phyloP scores from a whole-genome alignment of 1,139 yeast genomes.

The Saccharomyces hybrid region DNA sequence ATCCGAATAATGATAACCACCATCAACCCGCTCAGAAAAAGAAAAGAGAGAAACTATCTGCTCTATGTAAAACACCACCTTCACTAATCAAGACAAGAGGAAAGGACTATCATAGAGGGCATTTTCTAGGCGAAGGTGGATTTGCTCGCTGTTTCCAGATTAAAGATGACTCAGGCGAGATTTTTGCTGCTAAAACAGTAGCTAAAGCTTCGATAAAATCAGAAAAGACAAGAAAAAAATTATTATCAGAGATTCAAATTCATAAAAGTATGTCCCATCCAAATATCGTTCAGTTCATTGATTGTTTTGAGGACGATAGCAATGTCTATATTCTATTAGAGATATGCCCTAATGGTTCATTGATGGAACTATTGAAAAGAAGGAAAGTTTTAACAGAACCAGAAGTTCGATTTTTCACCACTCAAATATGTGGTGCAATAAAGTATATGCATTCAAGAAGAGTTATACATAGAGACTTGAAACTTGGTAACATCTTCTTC shows the following conservation, averaged over 20 bases:
- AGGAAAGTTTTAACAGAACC: conserved; percentile 60
- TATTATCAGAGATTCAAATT: conserved; percentile 87
- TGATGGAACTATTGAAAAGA: too few relatives aligned
- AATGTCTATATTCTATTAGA: conserved; percentile 90
- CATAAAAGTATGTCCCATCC: conserved; percentile 87
- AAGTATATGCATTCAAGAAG: conserved; percentile 85
- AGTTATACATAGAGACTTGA: conserved; percentile 87
- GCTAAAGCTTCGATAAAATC: conserved; percentile 91
- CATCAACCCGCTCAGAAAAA: conserved; percentile 39
- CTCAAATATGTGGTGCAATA: conserved; percentile 90
- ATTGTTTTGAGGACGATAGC: conserved; percentile 90
- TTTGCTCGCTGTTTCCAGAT: conserved; percentile 98
- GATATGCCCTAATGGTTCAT: conserved; percentile 70
- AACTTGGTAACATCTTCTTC: conserved; percentile 88
- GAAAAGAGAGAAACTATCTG: conserved; percentile 79
- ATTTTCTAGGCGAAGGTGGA: conserved; percentile 94
- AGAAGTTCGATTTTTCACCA: conserved; percentile 84
- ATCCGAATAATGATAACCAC: conserved; percentile 17
- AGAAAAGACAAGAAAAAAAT: conserved; percentile 84
- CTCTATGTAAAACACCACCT: conserved; percentile 92
- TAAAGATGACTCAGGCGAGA: conserved; percentile 78
- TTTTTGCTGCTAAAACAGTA: conserved; percentile 94
- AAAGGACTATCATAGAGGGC: conserved; percentile 84
- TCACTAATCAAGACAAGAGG: conserved; percentile 87
- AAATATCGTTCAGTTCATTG: conserved; percentile 83